These are phyloP conservation scores for Gliomastix tumulicola DNA, from an alignment of 2,329 filamentous ascomycete genomes.

Conservation along the genomic window DNA sequence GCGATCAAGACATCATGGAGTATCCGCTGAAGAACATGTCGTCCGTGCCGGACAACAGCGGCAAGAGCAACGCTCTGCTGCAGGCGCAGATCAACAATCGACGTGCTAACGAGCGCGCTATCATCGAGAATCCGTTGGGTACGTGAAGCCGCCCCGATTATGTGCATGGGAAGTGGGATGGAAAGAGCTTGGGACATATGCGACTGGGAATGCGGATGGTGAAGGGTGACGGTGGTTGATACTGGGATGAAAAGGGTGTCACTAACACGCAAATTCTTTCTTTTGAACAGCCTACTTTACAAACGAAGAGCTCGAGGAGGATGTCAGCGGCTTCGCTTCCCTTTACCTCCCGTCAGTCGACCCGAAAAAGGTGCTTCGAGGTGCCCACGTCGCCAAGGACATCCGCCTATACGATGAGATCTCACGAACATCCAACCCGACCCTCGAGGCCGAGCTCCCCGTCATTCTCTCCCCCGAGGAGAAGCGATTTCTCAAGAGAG, in stretches of 20 bases:
- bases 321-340: slow-evolving; percentile 22
- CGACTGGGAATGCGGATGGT: too few species aligned
- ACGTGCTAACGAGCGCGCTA: slow-evolving; percentile 20
- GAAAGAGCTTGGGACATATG: not conserved
- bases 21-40: not conserved
- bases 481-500: slow-evolving; percentile 25
- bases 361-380: slow-evolving; percentile 22
- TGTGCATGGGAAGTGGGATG: not conserved
- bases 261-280: not conserved
- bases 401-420: slow-evolving; percentile 28
- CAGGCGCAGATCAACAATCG: slow-evolving; percentile 15
- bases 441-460: slow-evolving; percentile 13
- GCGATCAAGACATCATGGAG: too few species aligned
- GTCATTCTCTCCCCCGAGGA: slow-evolving; percentile 25
- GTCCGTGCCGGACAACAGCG: not conserved
- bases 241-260: not conserved
- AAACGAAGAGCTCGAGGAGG: slow-evolving; percentile 26
- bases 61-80: not conserved
- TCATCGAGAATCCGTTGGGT: slow-evolving; percentile 29
- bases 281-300: slow-evolving; percentile 30
- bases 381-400: slow-evolving; percentile 32
- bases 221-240: too few species aligned
- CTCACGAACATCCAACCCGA: slow-evolving; percentile 16
- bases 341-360: slow-evolving; percentile 19
- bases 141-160: slow-evolving; percentile 1